Evolutionary conservation across 2,329 filamentous ascomycete genomes (phyloP).

Genomic region (Pseudomassariella vexata): DNA sequence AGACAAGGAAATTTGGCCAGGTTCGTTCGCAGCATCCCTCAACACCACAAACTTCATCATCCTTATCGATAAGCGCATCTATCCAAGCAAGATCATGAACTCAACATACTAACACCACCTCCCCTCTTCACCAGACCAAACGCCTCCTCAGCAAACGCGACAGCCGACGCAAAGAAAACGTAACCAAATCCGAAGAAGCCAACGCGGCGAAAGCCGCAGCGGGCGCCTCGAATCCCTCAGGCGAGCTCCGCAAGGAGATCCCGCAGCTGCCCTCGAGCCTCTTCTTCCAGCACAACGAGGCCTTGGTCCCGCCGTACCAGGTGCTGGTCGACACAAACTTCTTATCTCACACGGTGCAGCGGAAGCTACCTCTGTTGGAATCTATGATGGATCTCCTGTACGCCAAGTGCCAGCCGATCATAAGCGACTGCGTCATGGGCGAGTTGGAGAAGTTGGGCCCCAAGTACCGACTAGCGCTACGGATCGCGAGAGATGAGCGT

Average conservation of each 20-base stretch:
- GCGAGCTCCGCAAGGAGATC: slow-evolving; percentile 69
- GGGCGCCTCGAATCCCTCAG: slow-evolving; percentile 36
- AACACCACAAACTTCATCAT: slow-evolving; percentile 1
- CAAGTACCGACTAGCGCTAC: slow-evolving; percentile 80
- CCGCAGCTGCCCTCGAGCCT: slow-evolving; percentile 76
- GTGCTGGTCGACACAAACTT: slow-evolving; percentile 83
- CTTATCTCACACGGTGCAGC: slow-evolving; percentile 81
- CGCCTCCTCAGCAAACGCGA: slow-evolving; percentile 78
- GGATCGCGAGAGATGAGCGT: slow-evolving; percentile 82
- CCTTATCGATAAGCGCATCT: slow-evolving; percentile 23
- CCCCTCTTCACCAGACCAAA: slow-evolving; percentile 52
- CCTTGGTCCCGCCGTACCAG: slow-evolving; percentile 75
- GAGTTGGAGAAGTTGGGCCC: slow-evolving; percentile 85
- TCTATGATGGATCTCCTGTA: slow-evolving; percentile 88
- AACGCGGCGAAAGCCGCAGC: slow-evolving; percentile 54
- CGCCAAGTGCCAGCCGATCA: slow-evolving; percentile 83
- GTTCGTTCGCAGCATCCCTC: slow-evolving; percentile 34
- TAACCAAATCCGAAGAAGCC: slow-evolving; percentile 55
- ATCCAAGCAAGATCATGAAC: too few relatives aligned
- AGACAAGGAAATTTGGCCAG: slow-evolving; percentile 83
- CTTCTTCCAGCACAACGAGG: slow-evolving; percentile 66
- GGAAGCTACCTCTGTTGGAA: slow-evolving; percentile 70
- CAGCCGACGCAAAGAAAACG: slow-evolving; percentile 75
- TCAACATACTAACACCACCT: too few relatives aligned
- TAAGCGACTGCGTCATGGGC: slow-evolving; percentile 77